Evolutionary conservation across 2,329 filamentous ascomycete species (phyloP), one percentile per base, ranked within the genome.

Genomic region (Neofusicoccum laricinum): DNA sequence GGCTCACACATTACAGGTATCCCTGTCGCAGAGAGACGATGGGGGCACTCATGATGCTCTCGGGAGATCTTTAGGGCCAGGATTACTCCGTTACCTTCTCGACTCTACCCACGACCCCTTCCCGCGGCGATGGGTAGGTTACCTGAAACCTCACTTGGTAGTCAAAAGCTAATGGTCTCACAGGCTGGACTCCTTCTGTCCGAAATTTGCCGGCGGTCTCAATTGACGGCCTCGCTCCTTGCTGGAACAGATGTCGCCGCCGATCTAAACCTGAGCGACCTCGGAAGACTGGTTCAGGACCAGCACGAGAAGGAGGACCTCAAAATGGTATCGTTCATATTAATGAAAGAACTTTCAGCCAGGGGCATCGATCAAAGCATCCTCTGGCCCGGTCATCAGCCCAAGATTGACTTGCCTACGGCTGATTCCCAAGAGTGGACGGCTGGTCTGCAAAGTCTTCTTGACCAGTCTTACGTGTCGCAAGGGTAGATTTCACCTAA

Each of bases 261-360:
- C 12, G 2, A 5, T 15, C 4, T 8, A 8, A 14, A 15, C 7
- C 40, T 61, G 21, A 34, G 17, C 21, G 63, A 55, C 8, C 53
- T 77, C 17, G 75, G 75, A 19, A 49, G 69, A 0, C 57, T 74
- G 36, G 67, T 77, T 3, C 66, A 74, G 10, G 63, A 66, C 15
- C 41, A 25, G 3, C 57, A 63, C 1, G 71, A 73, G 59, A 59
- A 45, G 6, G 75, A 76, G 64, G 72, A 75, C 61, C 71, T 68
- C 14, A 74, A 68, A 17, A 68, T 77, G 10, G 61, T 77, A 4
- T 71, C 73, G 5, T 74, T 72, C 7, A 63, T 74, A 12, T 66
- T 75, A 36, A 70, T 77, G 40, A 70, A 70, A 34, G 64, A 71
- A 55, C 70, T 69, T 11, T 40, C 73, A 7, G 64, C 68, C 21